A percentile compares a stretch with the other conserved stretches of the same genome.
These are phyloP conservation scores for Fusarium sp. DNA, from an alignment of 2,329 filamentous ascomycete genomes.

Conservation along the genomic window DNA sequence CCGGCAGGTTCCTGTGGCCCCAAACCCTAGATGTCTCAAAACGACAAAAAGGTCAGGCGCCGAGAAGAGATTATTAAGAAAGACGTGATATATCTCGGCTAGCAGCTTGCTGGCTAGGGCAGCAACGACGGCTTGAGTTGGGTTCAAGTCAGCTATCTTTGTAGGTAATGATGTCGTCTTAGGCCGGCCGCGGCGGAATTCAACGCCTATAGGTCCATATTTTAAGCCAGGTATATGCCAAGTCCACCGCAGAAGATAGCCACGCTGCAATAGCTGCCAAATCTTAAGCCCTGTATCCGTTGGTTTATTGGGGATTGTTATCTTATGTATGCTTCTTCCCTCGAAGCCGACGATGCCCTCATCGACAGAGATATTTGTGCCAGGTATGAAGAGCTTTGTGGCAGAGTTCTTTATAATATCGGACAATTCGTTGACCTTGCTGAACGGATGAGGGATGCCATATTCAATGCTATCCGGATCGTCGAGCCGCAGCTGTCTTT, in stretches of 20 bases:
- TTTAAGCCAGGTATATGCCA: too few species aligned
- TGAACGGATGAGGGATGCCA: not conserved
- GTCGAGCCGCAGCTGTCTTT: not conserved
- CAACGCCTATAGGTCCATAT: too few species aligned
- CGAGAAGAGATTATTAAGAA: conserved; percentile 26
- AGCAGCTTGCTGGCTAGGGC: conserved; percentile 20
- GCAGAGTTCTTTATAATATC: not conserved
- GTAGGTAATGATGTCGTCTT: too few species aligned
- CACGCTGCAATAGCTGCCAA: too few species aligned
- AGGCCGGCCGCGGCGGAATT: too few species aligned
- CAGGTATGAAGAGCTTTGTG: not conserved
- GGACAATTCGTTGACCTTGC: not conserved
- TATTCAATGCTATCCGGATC: not conserved
- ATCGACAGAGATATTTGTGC: not conserved
- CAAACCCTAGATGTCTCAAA: conserved; percentile 1
- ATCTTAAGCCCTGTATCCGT: too few species aligned
- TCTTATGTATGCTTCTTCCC: too few species aligned
- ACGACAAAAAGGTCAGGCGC: conserved; percentile 9
- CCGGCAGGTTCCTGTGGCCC: conserved; percentile 20
- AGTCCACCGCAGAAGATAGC: too few species aligned
- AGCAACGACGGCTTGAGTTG: conserved; percentile 22
- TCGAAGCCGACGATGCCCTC: too few species aligned
- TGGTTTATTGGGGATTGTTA: too few species aligned
- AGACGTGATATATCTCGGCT: conserved; percentile 20
- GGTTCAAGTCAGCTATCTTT: conserved; percentile 6